Base-by-base conservation (phyloP, 257 asterid genomes). In the Nicotiana benthamiana region DNA sequence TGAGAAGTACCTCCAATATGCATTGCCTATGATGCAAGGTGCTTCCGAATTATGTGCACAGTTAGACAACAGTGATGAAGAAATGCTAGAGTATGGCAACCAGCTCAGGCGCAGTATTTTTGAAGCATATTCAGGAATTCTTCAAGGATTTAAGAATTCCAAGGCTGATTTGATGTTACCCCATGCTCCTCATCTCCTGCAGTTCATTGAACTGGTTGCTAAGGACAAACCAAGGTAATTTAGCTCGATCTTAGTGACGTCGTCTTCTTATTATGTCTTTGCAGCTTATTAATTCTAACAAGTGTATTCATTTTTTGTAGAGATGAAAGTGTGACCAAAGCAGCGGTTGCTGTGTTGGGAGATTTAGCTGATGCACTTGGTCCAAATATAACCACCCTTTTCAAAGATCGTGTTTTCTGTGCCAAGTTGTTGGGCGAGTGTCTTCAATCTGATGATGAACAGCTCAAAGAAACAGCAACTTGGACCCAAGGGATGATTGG, bases 401-500 rank as follows among this genome's bases (percentile, higher is more conserved):
- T 89, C 83, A 87, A 88, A 77, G 93, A 94, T 76, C 83, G 89
- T 12, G 13, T 82, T 4, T 87, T 80, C 83, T 90, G 92, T 80
- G 60, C 84, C 28, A 87, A 86, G 79, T 83, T 94, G 59, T 78
- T 94, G 68, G 82, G 89, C 7, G 97, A 93, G 83, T 93, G 97
- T 86, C 95, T 94, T 62, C 91, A 90, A 67, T 93, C 97, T 0
- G 95, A 90, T 9, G 97, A 94, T 67, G 93, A 91, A 57, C 94
- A 92, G 83, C 89, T 94, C 60, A 93, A 92, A 77, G 94, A 92
- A 86, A 91, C 95, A 26, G 98, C 98, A 63, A 81, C 83, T 9
- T 94, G 98, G 98, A 83, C 97, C 30, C 96, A 92, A 83, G 97
- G 94, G 84, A 90, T 91, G 95, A 90, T 94, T 63, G 92, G 90